phyloP scores from a whole-genome alignment of 2,329 filamentous ascomycete genomes.

The Aspergillus tubingensis region DNA sequence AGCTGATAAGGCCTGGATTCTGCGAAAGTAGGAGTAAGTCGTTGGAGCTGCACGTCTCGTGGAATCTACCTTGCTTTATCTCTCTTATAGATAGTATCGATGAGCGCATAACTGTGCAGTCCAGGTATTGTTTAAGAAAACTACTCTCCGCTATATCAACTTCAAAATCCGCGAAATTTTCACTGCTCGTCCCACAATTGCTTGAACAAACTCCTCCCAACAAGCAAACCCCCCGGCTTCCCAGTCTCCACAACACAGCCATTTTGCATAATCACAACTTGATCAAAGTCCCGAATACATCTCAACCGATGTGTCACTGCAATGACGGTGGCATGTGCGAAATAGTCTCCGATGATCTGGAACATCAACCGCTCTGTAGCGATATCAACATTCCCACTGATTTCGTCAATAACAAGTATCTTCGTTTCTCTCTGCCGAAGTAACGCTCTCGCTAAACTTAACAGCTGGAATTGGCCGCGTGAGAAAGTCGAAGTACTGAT shows the following conservation, averaged over 20 bases:
- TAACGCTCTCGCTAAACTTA: neutral
- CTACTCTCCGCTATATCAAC: too few relatives aligned
- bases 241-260: neutral
- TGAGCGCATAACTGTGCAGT: too few relatives aligned
- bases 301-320: neutral
- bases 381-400: neutral
- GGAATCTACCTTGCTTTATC: fast-evolving
- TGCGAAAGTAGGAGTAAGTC: too few relatives aligned
- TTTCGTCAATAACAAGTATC: neutral
- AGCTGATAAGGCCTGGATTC: too few relatives aligned
- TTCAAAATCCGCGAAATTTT: too few relatives aligned
- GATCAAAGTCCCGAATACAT: neutral
- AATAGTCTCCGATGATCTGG: neutral
- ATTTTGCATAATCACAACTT: neutral
- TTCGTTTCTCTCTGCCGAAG: neutral
- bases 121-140: too few relatives aligned
- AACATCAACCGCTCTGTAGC: neutral
- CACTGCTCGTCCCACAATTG: too few relatives aligned
- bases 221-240: neutral
- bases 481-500: neutral
- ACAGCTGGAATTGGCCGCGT: neutral
- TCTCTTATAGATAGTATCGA: too few relatives aligned
- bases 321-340: neutral
- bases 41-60: too few relatives aligned
- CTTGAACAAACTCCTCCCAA: too few relatives aligned